Conservation (phyloP, 1,284 basidiomycete genomes). For the Cryptococcus wingfieldii region DNA sequence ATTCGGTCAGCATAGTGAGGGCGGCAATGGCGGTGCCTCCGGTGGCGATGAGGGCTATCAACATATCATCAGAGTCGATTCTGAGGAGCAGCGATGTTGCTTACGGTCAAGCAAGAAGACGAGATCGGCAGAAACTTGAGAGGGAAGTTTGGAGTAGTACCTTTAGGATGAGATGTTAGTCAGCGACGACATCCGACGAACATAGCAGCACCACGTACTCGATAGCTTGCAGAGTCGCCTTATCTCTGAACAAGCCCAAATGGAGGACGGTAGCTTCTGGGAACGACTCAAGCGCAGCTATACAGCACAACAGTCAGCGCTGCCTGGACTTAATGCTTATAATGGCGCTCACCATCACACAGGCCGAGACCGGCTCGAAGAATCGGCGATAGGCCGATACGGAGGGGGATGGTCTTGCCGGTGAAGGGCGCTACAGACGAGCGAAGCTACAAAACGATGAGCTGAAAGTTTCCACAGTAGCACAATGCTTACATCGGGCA, state of each 20-base stretch:
- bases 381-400: constrained; percentile 83
- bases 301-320: background rate
- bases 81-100: constrained; percentile 3
- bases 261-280: constrained; percentile 86
- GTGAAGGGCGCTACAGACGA: constrained; percentile 49
- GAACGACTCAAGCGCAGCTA: constrained; percentile 67
- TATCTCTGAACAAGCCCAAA: constrained; percentile 81
- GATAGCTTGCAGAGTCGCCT: constrained; percentile 82
- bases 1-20: constrained; percentile 74
- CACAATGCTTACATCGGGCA: constrained; percentile 35
- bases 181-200: constrained; percentile 7
- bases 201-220: constrained; percentile 59
- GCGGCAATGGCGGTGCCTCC: constrained; percentile 90
- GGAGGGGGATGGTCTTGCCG: constrained; percentile 51
- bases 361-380: constrained; percentile 91
- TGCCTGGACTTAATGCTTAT: too few relatives aligned
- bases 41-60: constrained; percentile 72
- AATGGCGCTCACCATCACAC: constrained; percentile 61
- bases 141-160: constrained; percentile 91
- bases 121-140: constrained; percentile 68
- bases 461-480: background rate
- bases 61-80: background rate
- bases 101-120: constrained; percentile 76
- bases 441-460: constrained; percentile 28
- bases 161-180: constrained; percentile 5